Evolutionary conservation across 306 rosid genomes (phyloP), one percentile per base, ranked within the genome.

Genomic region (Lupinus albus): DNA sequence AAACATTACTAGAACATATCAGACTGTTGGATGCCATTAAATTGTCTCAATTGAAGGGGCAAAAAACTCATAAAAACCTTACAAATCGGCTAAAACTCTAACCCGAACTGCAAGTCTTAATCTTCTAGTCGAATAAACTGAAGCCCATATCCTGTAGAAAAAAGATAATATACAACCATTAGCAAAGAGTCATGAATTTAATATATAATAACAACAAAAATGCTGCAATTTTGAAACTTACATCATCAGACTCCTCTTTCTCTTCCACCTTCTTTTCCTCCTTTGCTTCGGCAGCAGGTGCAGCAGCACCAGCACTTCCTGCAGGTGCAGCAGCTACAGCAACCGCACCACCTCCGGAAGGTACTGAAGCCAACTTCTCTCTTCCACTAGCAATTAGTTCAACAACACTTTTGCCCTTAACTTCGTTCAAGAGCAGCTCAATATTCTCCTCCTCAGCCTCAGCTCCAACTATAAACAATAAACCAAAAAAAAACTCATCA

Each of bases 261-360:
- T 84, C 92, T 79, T 89, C 96, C 0, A 68, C 89, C 75, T 88
- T 88, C 89, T 88, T 85, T 6, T 89, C 92, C 38, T 86, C 86
- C 84, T 89, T 89, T 0, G 86, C 76, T 77, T 82, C 96, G 0
- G 88, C 87, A 57, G 89, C 84, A 9, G 87, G 80, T 18, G 92
- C 84, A 0, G 84, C 83, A 11, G 76, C 79, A n/a, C 78, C 71
- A 12, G 68, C 87, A 47, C 78, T 84, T 5, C 71, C 87, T 0
- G 79, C 69, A 5, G 91, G 51, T 6, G 85, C 78, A 3, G 85
- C 81, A 10, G 87, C 64, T 4, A 77, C 69, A 33, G 84, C 92
- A 44, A 64, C 84, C 0, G 74, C 92, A 39, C 88, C 95, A 6
- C 95, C 96, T 13, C 80, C 81, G 17, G 76, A 50, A 1, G 89